These are phyloP conservation scores for Lichtheimia corymbifera DNA, from an alignment of 371 early-diverging fungal species.

Conservation along the genomic window DNA sequence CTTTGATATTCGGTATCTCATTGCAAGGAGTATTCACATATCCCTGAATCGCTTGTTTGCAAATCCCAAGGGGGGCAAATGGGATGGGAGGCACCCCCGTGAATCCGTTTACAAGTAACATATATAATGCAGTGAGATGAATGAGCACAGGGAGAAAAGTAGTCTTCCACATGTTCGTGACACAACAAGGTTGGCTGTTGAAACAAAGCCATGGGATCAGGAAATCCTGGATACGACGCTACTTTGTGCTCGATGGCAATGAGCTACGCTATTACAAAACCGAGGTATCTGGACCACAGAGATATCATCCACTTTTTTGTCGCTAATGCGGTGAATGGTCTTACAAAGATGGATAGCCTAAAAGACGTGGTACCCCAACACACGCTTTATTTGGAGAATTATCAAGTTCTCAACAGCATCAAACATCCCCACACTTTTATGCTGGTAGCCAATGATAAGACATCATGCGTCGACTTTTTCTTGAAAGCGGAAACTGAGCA, in stretches of 20 bases:
- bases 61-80: too few relatives aligned
- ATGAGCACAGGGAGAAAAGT: not conserved
- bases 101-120: too few relatives aligned
- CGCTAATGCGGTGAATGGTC: not conserved
- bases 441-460: conserved; percentile 29
- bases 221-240: conserved; percentile 14
- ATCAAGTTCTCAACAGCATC: conserved; percentile 16
- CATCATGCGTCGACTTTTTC: conserved; percentile 30
- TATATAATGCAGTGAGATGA: not conserved
- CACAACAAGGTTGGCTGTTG: conserved; percentile 25
- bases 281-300: conserved; percentile 9
- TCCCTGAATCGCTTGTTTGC: too few relatives aligned
- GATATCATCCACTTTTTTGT: not conserved
- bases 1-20: too few relatives aligned
- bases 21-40: too few relatives aligned
- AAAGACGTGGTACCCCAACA: not conserved
- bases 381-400: conserved; percentile 29
- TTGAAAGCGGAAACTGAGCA: conserved; percentile 26
- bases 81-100: too few relatives aligned
- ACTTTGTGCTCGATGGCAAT: conserved; percentile 19
- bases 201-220: conserved; percentile 42
- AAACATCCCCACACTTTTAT: conserved; percentile 19
- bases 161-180: not conserved
- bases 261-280: conserved; percentile 16
- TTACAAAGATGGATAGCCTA: not conserved